Base-by-base conservation (phyloP, 768 basidiomycete genomes). In the Leucosporidium scottii region DNA sequence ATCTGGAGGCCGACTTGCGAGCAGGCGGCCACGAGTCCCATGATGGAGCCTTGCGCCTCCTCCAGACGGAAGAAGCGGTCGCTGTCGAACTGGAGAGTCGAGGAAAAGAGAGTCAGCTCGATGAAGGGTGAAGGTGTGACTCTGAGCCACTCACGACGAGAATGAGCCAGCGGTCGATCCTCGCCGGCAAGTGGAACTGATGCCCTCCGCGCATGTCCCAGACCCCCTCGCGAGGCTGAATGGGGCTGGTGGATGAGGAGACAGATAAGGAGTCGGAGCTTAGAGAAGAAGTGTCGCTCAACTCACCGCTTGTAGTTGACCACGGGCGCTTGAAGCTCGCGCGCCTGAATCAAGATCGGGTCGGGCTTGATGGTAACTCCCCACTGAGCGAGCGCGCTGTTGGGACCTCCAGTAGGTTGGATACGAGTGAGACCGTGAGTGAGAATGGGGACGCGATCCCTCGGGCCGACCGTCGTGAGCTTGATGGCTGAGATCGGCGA, bases 131-230 rank as follows among this genome's bases (percentile, higher is more conserved):
- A 20, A 31, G 51, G n/a, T 6, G n/a, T n/a, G 9, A 23, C 51
- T 21, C 21, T 13, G 17, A 30, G 27, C 21, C 21, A 13, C 58
- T 17, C 12, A 23, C 34, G 25, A 59, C 12, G 13, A 59, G 23
- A n/a, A 48, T 31, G 58, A 30, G 27, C 62, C 65, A 66, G n/a
- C 60, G 50, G 20, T 66, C 48, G 53, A 66, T 48, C 21, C 3
- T 31, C 4, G 59, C 30, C 1, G 54, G 4, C n/a, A 21, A 12
- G 55, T 34, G 10, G 55, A 56, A 56, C 18, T 8, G 27, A 31
- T 34, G 30, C 5, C 39, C 39, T 44, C 55, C 55, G 21, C 47
- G 15, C 25, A 61, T 23, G 30, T 61, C 53, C 65, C 65, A 66
- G 1, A 58, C 65, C 2, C 65, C 65, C 47, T 61, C 54, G 13